Evolutionary conservation across 768 basidiomycete genomes (phyloP).

Genomic region (Auricularia cornea): DNA sequence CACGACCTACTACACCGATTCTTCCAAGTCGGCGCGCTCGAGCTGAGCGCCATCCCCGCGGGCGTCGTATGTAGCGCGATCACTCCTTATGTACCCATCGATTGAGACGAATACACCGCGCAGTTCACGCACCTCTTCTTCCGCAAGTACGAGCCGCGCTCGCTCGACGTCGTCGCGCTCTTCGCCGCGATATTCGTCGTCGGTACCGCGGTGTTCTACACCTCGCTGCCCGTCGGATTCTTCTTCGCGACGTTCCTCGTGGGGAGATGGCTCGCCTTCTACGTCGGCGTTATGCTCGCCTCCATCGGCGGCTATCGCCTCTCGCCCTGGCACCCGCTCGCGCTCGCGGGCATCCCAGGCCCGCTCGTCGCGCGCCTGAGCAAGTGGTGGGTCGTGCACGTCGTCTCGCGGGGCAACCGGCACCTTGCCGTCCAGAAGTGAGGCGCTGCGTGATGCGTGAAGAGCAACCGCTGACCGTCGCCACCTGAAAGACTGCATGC

Average conservation of each 20-base stretch:
- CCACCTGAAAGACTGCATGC: neutral
- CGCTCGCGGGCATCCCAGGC: constrained; percentile 26
- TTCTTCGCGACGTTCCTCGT: neutral
- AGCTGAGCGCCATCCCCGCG: neutral
- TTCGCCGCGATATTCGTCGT: neutral
- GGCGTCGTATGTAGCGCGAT: neutral
- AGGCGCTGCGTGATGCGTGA: too few species aligned
- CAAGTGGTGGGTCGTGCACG: constrained; percentile 16
- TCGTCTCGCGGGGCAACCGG: neutral
- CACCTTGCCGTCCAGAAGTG: neutral
- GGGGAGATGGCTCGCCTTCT: neutral
- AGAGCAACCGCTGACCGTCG: neutral
- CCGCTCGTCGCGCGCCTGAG: constrained; percentile 23
- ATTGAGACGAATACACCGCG: neutral
- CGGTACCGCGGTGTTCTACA: neutral
- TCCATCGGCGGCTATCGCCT: constrained; percentile 29
- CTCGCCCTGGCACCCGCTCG: constrained; percentile 30
- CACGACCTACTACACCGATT: neutral
- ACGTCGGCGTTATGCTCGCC: constrained; percentile 6
- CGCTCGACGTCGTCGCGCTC: neutral
- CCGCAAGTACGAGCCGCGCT: neutral
- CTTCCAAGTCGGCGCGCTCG: neutral
- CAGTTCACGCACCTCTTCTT: neutral
- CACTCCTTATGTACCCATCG: neutral
- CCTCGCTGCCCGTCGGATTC: neutral